Evolutionary conservation across 164 flowering plant species (phyloP), one percentile per base, ranked within the genome.

Genomic region (Vitis rotundifolia): DNA sequence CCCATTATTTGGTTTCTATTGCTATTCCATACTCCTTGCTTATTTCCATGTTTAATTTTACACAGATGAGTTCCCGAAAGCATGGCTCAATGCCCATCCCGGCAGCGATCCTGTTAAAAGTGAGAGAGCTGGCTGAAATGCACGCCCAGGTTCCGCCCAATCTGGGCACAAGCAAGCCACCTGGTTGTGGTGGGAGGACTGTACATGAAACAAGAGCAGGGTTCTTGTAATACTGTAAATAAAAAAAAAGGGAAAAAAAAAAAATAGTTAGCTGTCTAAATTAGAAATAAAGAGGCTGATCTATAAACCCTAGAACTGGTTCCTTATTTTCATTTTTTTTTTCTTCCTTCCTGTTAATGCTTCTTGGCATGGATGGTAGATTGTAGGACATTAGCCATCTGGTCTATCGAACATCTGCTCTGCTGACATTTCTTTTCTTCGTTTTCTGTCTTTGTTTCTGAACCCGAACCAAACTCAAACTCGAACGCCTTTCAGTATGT

Each of bases 121-220:
- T 93, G 58, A 87, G 97, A 73, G 93, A 92, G 84, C 90, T 95
- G n/a, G 97, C 99, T 1, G 90, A 89, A 74, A 81, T 76, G 85
- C 86, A 95, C 15, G 72, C 85, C 1, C 93, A 87, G 73, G 69
- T 71, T 62, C 72, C 81, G 1, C 79, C 80, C 18, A 78, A 67
- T 74, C 69, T 69, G 11, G 76, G 79, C 75, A 61, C 85, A 15
- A 74, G 74, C 80, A 86, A 85, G 78, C 54, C 66, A 49, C 71
- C 47, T 47, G 71, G 77, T 14, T 65, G 71, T 72, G 64, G 63
- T 73, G 76, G 64, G 37, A 75, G 71, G 54, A 76, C 37, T 83
- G 80, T 78, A 74, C 67, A 78, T 69, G 89, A 86, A 54, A 66
- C 72, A 26, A 81, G 77, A 71, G 76, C 87, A 48, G 97, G 89